Evolutionary conservation across 108 stramenopile species (phyloP).

Genomic region (Epipyxis sp.): DNA sequence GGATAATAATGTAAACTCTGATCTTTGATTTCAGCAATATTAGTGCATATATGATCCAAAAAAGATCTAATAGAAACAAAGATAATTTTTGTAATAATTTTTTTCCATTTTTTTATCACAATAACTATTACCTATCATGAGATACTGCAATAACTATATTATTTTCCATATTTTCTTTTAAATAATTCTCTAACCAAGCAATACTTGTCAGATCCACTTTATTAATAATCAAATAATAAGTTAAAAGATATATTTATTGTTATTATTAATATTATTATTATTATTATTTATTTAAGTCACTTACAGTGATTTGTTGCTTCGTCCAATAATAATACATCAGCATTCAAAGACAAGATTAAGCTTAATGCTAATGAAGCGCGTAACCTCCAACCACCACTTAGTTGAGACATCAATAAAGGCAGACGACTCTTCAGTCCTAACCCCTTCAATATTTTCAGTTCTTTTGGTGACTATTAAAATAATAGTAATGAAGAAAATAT

Average conservation of each 20-base stretch:
- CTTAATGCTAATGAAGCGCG: neutral
- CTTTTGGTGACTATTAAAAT: no score
- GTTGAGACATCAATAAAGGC: neutral
- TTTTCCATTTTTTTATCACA: no score
- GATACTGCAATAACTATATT: conserved; percentile 9
- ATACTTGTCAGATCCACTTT: conserved; percentile 3
- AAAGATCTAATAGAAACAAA: no score
- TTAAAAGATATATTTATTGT: no score
- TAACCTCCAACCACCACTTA: conserved; percentile 30
- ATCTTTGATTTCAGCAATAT: conserved; percentile 23
- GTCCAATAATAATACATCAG: conserved; percentile 17
- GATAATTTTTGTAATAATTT: no score
- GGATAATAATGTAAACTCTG: neutral
- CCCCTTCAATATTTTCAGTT: no score
- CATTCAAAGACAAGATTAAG: neutral
- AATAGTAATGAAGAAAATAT: no score
- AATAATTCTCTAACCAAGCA: conserved; percentile 12
- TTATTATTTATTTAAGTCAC: no score
- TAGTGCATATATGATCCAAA: neutral
- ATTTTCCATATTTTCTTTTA: neutral
- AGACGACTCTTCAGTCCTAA: conserved; percentile 3
- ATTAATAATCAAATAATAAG: no score
- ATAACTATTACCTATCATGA: no score
- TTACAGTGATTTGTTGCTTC: conserved; percentile 30
- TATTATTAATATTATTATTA: no score